Evolutionary conservation across 2,329 filamentous ascomycete genomes (phyloP), one percentile per base, ranked within the genome.

Genomic region (Cercospora sesami): DNA sequence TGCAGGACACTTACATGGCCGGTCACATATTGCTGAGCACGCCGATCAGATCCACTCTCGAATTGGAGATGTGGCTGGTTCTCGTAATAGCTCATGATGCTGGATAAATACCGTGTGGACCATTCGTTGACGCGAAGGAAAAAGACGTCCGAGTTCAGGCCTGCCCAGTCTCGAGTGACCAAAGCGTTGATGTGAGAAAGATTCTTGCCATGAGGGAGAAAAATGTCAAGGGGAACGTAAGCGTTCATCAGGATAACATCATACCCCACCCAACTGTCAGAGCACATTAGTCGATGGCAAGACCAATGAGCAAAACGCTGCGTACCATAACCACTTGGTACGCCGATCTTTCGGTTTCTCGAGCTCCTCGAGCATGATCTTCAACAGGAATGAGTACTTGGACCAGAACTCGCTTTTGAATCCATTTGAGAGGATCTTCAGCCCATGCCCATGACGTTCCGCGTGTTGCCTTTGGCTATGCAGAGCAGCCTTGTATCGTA

Each of bases 351-450:
- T 55, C 2, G 48, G 48, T 7, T 55, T 55, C 48, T 55, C 48
- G 14, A 55, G 23, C 48, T 55, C 48, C 23, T 55, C 48, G 14
- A 55, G 48, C 48, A 55, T 55, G 48, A 55, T 28, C 3, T 55
- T 55, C 10, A 55, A 28, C 48, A 55, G 3, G 21, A n/a, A 55
- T 12, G 48, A 30, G 48, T 55, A 55, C 23, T 55, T 55, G 21
- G 48, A 55, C 48, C 48, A 55, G 48, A 55, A 55, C 16, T 55
- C 48, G 26, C 23, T 55, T 26, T 55, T 55, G 48, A 55, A 55
- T 8, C 48, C 48, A 23, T 2, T 55, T 28, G 10, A 16, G 5
- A 28, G 48, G 23, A 55, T 16, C 23, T 55, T 14, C 23, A 55
- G 48, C 23, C 48, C 48, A 26, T 55, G 48, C n/a, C 48, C 48